A percentile compares a stretch with the other conserved stretches of the same genome.
Conservation (phyloP, 345 rosid genomes). For the Brassica incana region DNA sequence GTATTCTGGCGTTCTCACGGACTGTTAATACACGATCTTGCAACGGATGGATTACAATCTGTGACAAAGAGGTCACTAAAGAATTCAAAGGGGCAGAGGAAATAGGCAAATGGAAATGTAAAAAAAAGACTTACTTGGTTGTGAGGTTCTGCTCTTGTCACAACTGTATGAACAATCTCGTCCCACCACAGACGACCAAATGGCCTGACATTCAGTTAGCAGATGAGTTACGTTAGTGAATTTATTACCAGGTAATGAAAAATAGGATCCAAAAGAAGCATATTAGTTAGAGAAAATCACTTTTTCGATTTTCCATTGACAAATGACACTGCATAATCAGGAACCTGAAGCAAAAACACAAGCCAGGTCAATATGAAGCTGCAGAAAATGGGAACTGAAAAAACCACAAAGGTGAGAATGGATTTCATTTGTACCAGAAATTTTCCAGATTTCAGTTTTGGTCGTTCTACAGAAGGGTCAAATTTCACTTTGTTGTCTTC, state of each 20-base stretch:
- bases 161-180: constrained; percentile 8
- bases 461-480: constrained; percentile 38
- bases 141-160: constrained; percentile 15
- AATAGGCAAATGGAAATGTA: background rate
- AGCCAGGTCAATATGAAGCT: background rate
- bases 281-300: constrained; percentile 25
- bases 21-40: constrained; percentile 52
- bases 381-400: background rate
- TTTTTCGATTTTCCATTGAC: constrained; percentile 21
- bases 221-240: background rate
- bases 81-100: background rate
- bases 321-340: constrained; percentile 42
- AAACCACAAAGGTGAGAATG: background rate
- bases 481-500: constrained; percentile 35
- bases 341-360: constrained; percentile 41
- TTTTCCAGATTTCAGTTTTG: constrained; percentile 42
- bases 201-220: constrained; percentile 4
- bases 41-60: constrained; percentile 37
- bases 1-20: constrained; percentile 51
- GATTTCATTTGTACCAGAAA: constrained; percentile 34
- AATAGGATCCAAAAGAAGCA: background rate
- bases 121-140: background rate
- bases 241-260: background rate
- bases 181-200: constrained; percentile 10
- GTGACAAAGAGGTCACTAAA: background rate